phyloP scores from a whole-genome alignment of 805 yeast genomes.

The Metschnikowia sp. region DNA sequence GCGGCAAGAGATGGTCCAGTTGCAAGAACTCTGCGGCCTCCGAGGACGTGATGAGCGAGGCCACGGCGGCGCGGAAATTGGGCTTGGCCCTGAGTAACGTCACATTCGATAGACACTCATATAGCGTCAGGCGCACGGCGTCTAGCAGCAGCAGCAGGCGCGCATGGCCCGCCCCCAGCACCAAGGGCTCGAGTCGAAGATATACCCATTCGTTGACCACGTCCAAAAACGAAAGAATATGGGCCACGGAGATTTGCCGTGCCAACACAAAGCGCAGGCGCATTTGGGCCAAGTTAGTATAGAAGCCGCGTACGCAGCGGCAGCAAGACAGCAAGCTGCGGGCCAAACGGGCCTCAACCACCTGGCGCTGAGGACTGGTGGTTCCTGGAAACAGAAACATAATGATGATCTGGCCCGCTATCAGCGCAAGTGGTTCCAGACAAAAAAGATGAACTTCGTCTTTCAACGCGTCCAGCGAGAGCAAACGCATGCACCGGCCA shows the following conservation, averaged over 20 bases:
- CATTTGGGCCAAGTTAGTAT: conserved; percentile 49
- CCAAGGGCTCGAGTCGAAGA: conserved; percentile 12
- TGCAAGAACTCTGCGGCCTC: conserved; percentile 1
- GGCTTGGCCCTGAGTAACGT: conserved; percentile 41
- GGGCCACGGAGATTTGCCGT: conserved; percentile 39
- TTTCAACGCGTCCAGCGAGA: conserved; percentile 14
- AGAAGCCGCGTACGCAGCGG: conserved; percentile 52
- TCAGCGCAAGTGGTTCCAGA: conserved; percentile 44
- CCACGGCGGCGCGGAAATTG: conserved; percentile 33
- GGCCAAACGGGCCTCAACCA: conserved; percentile 41
- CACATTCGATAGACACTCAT: conserved; percentile 54
- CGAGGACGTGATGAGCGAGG: conserved; percentile 2
- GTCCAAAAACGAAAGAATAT: conserved; percentile 29
- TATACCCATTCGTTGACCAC: conserved; percentile 38
- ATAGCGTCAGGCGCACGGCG: conserved; percentile 1
- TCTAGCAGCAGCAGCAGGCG: conserved; percentile 1
- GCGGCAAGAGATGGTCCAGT: conserved; percentile 34
- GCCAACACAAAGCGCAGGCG: conserved; percentile 49
- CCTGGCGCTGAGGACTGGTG: conserved; percentile 29
- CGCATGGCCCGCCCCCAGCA: not conserved
- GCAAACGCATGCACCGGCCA: conserved; percentile 19
- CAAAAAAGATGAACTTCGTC: conserved; percentile 52
- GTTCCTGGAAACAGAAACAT: conserved; percentile 53
- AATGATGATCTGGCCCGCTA: conserved; percentile 53
- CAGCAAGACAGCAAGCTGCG: conserved; percentile 47